These are phyloP conservation scores for Leishmania gerbilli DNA, from an alignment of 208 protist genomes.

Conservation along the genomic window DNA sequence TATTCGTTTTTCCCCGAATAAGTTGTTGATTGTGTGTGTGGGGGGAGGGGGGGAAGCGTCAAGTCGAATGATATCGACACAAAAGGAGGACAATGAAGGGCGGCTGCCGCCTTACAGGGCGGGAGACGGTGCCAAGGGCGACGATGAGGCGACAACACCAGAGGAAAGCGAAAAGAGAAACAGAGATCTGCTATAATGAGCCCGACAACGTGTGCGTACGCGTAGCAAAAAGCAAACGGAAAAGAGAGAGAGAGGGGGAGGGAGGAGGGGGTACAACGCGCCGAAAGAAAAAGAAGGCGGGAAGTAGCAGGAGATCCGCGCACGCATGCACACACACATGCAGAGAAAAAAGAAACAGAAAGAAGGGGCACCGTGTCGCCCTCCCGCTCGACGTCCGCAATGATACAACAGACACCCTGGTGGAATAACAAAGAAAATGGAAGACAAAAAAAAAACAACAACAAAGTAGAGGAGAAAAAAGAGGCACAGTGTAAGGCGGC, in stretches of 20 bases:
- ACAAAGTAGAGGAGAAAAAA: not conserved
- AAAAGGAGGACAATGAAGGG: not conserved
- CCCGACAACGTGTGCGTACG: not conserved
- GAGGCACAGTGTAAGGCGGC: not conserved
- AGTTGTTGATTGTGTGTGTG: not conserved
- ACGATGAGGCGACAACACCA: not conserved
- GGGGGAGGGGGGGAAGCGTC: not conserved
- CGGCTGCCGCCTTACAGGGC: not conserved
- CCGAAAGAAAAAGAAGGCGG: not conserved
- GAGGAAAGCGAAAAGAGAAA: not conserved
- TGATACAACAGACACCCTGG: not conserved
- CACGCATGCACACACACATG: too few relatives aligned
- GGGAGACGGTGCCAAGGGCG: not conserved
- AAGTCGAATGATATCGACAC: not conserved
- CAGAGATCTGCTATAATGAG: not conserved
- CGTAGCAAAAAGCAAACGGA: conserved; percentile 8
- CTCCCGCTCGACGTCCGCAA: too few relatives aligned
- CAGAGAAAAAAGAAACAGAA: conserved; percentile 1
- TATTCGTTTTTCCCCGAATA: too few relatives aligned
- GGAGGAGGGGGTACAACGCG: not conserved
- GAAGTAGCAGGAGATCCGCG: not conserved
- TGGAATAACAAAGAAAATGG: not conserved
- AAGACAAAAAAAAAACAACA: not conserved
- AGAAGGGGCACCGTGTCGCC: too few relatives aligned
- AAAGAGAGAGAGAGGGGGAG: not conserved